A percentile compares a stretch with the other conserved stretches of the same genome.
Evolutionary conservation across 2,329 filamentous ascomycete species (phyloP).

Genomic region (Malbranchea zuffiana): DNA sequence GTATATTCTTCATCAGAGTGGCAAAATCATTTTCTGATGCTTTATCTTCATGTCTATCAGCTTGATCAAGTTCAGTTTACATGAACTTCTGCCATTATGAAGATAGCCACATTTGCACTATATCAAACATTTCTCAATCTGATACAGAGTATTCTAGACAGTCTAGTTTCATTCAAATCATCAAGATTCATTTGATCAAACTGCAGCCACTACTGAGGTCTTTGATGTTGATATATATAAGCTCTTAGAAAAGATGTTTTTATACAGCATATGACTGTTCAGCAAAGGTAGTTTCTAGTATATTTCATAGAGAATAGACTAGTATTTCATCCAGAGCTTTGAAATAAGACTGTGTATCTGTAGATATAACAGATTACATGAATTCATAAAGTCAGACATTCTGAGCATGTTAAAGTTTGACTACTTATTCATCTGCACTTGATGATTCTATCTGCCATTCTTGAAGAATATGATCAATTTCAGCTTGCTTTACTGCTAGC

Average conservation of each 20-base stretch:
- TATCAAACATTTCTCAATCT: neutral
- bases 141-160: neutral
- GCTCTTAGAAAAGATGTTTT: neutral
- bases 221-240: neutral
- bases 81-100: neutral
- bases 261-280: neutral
- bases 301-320: neutral
- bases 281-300: neutral
- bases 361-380: neutral
- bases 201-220: neutral
- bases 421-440: too few species aligned
- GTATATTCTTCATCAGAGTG: neutral
- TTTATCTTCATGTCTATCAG: neutral
- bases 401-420: neutral
- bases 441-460: too few species aligned
- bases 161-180: neutral
- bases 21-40: neutral
- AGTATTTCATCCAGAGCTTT: neutral
- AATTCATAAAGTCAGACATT: conserved; percentile 1
- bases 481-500: too few species aligned
- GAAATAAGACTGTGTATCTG: neutral
- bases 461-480: too few species aligned
- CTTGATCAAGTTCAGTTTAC: neutral
- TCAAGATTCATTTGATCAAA: neutral
- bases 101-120: neutral